Base-by-base conservation (phyloP, 441 rosid genomes). In the Erodium moschatum region DNA sequence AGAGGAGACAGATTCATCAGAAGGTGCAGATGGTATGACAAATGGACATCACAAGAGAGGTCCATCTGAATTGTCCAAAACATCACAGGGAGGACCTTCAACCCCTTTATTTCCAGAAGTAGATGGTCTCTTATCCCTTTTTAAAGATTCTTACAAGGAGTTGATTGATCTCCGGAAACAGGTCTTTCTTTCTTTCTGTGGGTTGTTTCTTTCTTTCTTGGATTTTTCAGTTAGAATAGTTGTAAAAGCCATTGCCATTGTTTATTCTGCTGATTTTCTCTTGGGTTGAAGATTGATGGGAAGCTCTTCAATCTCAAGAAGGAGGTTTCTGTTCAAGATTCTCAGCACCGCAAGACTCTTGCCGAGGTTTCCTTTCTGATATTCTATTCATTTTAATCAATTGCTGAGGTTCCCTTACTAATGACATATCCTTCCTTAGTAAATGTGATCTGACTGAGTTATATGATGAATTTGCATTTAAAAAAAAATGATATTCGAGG, bases 41-140 rank as follows among this genome's bases (percentile, higher is more conserved):
- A 90, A 90, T 84, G 97, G 96, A 68, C 88, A 86, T 68, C 87
- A 86, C 67, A 70, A 27, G 63, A 85, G 88, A 73, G 85, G 78
- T 9, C 77, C 89, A 8, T 73, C 91, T n/a, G 94, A 87, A 77
- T 79, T 81, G 1, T 64, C 83, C 56, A 91, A 79, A 74, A 72
- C 78, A 67, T 67, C 83, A 0, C 98, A 81, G 50, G 50, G 50
- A 77, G 86, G 81, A 64, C 44, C 73, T 12, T 66, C 96, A 69
- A 74, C 85, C 75, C 99, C 96, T 70, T 80, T 86, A 71, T 95
- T 95, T 74, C 99, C 98, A 16, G 98, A 92, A 87, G 97, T 90
- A 33, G 98, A 95, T 81, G 77, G 87, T 76, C 89, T 92, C 38
- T 78, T 87, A 80, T 81, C 87, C 61, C 84, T 95, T 66, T 95